Evolutionary conservation across 2,329 filamentous ascomycete species (phyloP), one percentile per base, ranked within the genome.

Genomic region (Monilinia fructigena): DNA sequence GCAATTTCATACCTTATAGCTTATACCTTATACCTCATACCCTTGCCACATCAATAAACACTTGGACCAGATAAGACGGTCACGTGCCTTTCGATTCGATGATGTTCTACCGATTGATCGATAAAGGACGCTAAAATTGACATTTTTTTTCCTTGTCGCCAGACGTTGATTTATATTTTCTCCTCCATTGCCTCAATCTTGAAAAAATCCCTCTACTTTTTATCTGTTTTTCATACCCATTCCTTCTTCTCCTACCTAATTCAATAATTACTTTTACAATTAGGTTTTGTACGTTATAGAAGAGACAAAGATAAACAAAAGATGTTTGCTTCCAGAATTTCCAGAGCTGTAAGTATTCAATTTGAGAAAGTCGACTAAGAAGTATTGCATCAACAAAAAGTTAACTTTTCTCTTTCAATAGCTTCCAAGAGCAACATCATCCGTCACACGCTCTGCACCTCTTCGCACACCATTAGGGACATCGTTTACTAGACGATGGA

Each of bases 401-500:
- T 52, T 66, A 48, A 66, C 23, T 28, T 50, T 28, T 66, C 42
- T 23, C 55, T 66, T 64, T 69, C 52, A 56, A 77, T 73, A 93
- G 90, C 86, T 96, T 80, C 91, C 92, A 77, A 87, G 92, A 85
- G 88, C 90, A 79, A 82, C 85, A 72, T 83, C 89, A 76, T 81
- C 86, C 78, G 82, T 88, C 79, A 82, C 87, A 78, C 89, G 89
- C 80, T 84, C 88, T 76, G 84, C 88, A 75, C 82, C 85, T 68
- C 80, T 88, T 78, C 88, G 89, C 81, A 86, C 89, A 75, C 88
- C 92, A 72, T 80, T 91, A 75, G 84, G 84, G 72, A 87, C 90
- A 72, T 86, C 87, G 75, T 92, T 94, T 78, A 87, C 89, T 77
- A 85, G 90, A 76, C 92, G 90, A 82, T 89, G 90, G 80, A 90